Conservation (phyloP, 208 protist genomes). For the Perkinsela sp. region DNA sequence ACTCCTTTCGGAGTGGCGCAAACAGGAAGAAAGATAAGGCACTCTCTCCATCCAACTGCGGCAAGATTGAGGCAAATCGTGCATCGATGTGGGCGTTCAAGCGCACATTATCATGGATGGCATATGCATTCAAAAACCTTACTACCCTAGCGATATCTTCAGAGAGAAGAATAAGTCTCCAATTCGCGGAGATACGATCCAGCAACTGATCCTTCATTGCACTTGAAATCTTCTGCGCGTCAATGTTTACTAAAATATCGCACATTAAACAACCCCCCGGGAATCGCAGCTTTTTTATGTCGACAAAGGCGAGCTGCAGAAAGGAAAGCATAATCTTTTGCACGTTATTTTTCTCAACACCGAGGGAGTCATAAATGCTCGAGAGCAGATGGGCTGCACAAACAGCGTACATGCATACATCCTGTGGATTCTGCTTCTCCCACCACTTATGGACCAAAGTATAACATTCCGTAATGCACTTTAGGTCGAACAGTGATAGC, state of each 20-base stretch:
- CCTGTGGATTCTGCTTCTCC: no score
- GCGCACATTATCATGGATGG: background rate
- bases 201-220: background rate
- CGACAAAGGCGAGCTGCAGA: background rate
- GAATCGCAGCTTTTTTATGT: background rate
- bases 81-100: background rate
- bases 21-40: background rate
- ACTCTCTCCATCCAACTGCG: background rate
- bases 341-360: no score
- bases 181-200: background rate
- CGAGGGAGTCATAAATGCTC: no score
- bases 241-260: background rate
- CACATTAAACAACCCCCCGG: background rate
- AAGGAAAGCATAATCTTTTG: no score
- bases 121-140: background rate
- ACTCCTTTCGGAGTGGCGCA: background rate
- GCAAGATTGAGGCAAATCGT: background rate
- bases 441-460: no score
- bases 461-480: no score
- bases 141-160: background rate
- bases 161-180: background rate
- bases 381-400: no score
- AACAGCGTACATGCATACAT: no score
- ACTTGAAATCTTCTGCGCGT: background rate
- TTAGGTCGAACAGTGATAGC: no score